Conservation (phyloP, 169 alveolate species). For the Cryptosporidium xiaoi region DNA sequence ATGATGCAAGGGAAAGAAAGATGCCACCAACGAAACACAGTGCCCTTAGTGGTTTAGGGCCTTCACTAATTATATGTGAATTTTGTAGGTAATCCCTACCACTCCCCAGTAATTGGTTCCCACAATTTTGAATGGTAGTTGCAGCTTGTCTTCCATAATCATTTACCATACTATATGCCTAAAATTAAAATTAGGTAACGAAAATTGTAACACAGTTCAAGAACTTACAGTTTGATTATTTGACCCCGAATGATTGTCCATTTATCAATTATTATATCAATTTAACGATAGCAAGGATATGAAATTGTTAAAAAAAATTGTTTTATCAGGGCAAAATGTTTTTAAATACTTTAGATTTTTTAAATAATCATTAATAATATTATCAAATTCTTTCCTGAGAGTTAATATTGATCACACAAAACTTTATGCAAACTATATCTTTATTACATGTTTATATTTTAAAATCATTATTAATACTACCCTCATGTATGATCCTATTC, state of each 20-base stretch:
- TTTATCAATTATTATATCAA: slow-evolving; percentile 1
- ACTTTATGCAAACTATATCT: not conserved
- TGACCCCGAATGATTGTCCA: slow-evolving; percentile 44
- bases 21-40: slow-evolving; percentile 72
- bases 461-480: not conserved
- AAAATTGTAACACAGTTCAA: not conserved
- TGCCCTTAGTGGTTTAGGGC: slow-evolving; percentile 73
- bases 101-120: slow-evolving; percentile 63
- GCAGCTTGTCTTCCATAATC: slow-evolving; percentile 75
- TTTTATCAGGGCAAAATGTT: too few species aligned
- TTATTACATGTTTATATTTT: slow-evolving; percentile 19
- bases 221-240: slow-evolving; percentile 55
- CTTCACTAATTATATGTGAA: slow-evolving; percentile 67
- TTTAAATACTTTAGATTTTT: too few species aligned
- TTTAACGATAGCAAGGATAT: not conserved
- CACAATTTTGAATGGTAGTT: slow-evolving; percentile 65
- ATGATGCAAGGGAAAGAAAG: slow-evolving; percentile 62
- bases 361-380: too few species aligned
- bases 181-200: slow-evolving; percentile 1
- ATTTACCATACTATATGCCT: slow-evolving; percentile 73
- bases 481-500: slow-evolving; percentile 41
- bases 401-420: slow-evolving; percentile 11
- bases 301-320: not conserved
- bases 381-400: not conserved
- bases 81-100: slow-evolving; percentile 69